Base-by-base conservation (phyloP, 2,329 filamentous ascomycete genomes). In the Aspergillus fijiensis region DNA sequence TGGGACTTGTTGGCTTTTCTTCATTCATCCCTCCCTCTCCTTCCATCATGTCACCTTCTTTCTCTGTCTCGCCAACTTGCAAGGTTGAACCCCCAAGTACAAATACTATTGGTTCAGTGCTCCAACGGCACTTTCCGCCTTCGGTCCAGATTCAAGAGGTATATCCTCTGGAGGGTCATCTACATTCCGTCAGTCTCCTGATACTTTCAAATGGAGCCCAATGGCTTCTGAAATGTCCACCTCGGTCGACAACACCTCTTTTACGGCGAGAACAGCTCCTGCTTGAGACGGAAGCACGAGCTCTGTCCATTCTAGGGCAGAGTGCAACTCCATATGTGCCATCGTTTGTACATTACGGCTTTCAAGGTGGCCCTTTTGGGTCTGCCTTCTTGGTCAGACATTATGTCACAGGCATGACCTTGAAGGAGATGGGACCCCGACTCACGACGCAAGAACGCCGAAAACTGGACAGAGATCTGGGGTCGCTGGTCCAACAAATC, bases 281-380 rank as follows among this genome's bases (percentile, higher is more conserved):
- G 39, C 72, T 80, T 7, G 73, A 77, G 58, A 76, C 74, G 5
- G 78, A 80, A 65, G 77, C 76, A 16, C 68, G 67, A 19, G 72
- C 74, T 12, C 71, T 79, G 19, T 65, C 69, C n/a, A 65, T 79
- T 11, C 67, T 80, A 5, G 69, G 65, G 9, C 69, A 72, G 33
- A 70, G 67, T 58, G 63, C 66, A 23, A 69, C 71, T 23, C 68
- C 76, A 35, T 74, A 68, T 56, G 72, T 78, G 48, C 77, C 78
- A 0, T 70, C 70, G 29, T 65, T 79, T 5, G 68, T 78, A 39
- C 68, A 74, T 64, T 76, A 77, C 60, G 72, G 77, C 54, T 67
- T 69, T 6, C 64, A 67, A 27, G 67, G 69, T 5, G 63, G 60
- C 12, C 56, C 63, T 5, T 63, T 73, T 5, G 70, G 68, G 2